These are phyloP conservation scores for Xylaria castorea DNA, from an alignment of 495 filamentous ascomycete species.

Conservation along the genomic window DNA sequence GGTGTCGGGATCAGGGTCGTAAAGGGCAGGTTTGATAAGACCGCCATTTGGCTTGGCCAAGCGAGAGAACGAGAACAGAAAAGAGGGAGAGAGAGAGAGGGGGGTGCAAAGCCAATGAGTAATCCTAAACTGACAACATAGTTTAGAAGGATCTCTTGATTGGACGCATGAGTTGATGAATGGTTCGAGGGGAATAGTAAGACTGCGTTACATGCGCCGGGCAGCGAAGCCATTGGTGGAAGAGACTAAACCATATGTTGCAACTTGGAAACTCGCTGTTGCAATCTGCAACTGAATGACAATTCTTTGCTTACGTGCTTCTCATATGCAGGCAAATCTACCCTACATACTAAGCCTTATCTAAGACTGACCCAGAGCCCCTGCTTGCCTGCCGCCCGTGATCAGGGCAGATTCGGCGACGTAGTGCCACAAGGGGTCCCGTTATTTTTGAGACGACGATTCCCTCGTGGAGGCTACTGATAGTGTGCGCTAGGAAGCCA, in stretches of 20 bases:
- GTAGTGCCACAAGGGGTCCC: conserved; percentile 1
- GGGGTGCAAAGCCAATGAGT: conserved; percentile 4
- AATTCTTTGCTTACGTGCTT: conserved; percentile 20
- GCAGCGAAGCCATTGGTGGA: conserved; percentile 23
- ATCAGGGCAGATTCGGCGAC: not conserved
- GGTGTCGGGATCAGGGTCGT: not conserved
- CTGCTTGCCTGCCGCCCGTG: conserved; percentile 26
- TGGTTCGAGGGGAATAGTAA: conserved; percentile 22
- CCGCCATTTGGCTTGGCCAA: conserved; percentile 3
- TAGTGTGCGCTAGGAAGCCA: not conserved
- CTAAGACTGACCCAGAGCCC: conserved; percentile 17
- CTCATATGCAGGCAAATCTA: not conserved
- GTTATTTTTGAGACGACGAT: conserved; percentile 22
- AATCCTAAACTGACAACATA: not conserved
- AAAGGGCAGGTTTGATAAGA: conserved; percentile 18
- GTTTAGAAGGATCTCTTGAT: conserved; percentile 1
- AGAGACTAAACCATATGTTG: conserved; percentile 4
- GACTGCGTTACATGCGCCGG: not conserved
- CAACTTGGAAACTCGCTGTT: conserved; percentile 17
- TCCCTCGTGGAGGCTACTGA: conserved; percentile 13
- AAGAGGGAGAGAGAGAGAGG: not conserved
- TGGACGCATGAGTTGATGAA: conserved; percentile 2
- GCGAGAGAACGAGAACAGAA: not conserved
- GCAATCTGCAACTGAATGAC: conserved; percentile 26
- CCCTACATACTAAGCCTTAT: conserved; percentile 26